Conservation (phyloP, 768 basidiomycete species). For the Tricholoma flavovirens region DNA sequence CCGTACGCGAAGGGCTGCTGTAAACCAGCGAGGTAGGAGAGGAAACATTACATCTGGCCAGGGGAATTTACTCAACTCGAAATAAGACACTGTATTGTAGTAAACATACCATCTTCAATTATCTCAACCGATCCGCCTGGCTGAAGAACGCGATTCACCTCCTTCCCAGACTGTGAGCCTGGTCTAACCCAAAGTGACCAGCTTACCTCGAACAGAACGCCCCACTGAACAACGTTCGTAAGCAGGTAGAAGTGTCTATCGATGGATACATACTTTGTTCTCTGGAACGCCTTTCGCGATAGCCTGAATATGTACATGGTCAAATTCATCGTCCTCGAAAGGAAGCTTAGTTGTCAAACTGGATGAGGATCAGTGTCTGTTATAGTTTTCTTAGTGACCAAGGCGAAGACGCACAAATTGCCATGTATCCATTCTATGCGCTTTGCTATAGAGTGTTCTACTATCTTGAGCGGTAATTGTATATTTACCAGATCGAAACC, state of each 20-base stretch:
- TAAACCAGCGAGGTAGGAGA: conserved; percentile 73
- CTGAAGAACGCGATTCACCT: conserved; percentile 63
- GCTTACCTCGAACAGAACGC: conserved; percentile 56
- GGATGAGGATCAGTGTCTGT: conserved; percentile 3
- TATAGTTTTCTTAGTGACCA: background rate
- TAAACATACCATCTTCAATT: conserved; percentile 61
- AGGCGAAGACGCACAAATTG: conserved; percentile 51
- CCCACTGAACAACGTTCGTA: conserved; percentile 46
- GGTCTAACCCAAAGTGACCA: background rate
- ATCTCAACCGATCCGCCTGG: conserved; percentile 70
- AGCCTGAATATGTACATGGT: conserved; percentile 67
- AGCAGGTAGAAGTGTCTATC: conserved; percentile 1
- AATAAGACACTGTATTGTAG: background rate
- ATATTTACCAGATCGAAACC: conserved; percentile 77
- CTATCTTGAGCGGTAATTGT: conserved; percentile 51
- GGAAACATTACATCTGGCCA: conserved; percentile 67
- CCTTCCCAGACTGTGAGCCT: conserved; percentile 35
- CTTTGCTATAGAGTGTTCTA: conserved; percentile 45
- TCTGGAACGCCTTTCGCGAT: conserved; percentile 69
- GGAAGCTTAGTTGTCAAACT: conserved; percentile 74
- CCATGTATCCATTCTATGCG: conserved; percentile 72
- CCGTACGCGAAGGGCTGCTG: conserved; percentile 55
- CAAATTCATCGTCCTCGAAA: conserved; percentile 79
- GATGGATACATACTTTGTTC: conserved; percentile 50
- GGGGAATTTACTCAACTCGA: background rate